Base-by-base conservation (phyloP, 345 rosid species). In the Corymbia maculata region DNA sequence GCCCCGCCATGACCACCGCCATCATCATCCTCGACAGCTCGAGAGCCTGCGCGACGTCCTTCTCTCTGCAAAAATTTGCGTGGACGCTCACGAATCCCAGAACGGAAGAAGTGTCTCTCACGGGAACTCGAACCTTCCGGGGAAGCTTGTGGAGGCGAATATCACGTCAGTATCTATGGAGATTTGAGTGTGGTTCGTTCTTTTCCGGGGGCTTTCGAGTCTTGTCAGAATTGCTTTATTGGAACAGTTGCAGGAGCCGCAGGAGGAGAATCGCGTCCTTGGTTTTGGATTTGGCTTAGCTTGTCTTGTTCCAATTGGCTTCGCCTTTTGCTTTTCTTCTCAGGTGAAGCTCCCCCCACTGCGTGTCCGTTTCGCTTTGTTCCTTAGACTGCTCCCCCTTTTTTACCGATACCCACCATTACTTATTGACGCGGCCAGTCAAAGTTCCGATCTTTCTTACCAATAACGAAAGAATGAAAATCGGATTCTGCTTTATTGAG, bases 1-100 rank as follows among this genome's bases (percentile, higher is more conserved):
- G 91, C 90, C 92, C 93, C 85, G 94, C 93, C 92, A 93, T 88
- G 55, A 87, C 88, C 49, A 93, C 91, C 86, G 93, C 92, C 15
- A 90, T 90, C 32, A 96, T 95, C 96, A 95, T 96, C 91, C 86
- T 88, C 49, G 44, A 3, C 6, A 28, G 68, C 32, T 26, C 68
- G 32, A 55, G 61, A 55, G 8, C 68, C 68, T 1, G 11, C 68
- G 68, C 32, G 28, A 61, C 68, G 30, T 28, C 8, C 68, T 30
- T 30, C 42, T 42, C 49, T 75, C 49, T 42, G 28, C 42, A 36
- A 36, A 36, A 36, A 36, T 9, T 9, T 44, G 84, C 49, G 82
- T 7, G 82, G 49, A 9, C 82, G 82, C 82, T 75, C 6, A 30
- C 15, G 21, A 75, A 36, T 19, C 7, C 49, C 82, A 75, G 82